phyloP scores from a whole-genome alignment of 768 basidiomycete genomes.

The Lanmaoa pseudosensibilis region DNA sequence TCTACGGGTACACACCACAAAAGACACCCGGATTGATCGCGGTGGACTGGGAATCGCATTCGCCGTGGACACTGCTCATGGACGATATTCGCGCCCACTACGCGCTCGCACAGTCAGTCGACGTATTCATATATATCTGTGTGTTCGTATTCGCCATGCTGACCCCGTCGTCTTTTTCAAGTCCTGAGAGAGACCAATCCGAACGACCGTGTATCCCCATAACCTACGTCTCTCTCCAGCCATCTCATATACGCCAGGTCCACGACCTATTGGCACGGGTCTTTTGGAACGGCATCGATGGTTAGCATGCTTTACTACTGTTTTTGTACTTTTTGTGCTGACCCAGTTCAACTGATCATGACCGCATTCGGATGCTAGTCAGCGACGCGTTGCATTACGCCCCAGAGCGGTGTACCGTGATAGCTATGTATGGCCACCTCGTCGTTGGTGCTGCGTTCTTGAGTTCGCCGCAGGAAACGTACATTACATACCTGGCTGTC shows the following conservation, averaged over 20 bases:
- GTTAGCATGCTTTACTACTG: slow-evolving; percentile 36
- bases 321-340: background rate
- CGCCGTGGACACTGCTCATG: slow-evolving; percentile 80
- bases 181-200: slow-evolving; percentile 53
- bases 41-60: slow-evolving; percentile 68
- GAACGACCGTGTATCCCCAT: slow-evolving; percentile 52
- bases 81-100: slow-evolving; percentile 68
- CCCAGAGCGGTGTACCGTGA: slow-evolving; percentile 73
- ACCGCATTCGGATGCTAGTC: slow-evolving; percentile 46
- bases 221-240: slow-evolving; percentile 58
- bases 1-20: slow-evolving; percentile 43
- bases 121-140: background rate
- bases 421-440: slow-evolving; percentile 67
- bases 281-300: slow-evolving; percentile 80
- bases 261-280: slow-evolving; percentile 65
- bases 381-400: slow-evolving; percentile 65
- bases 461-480: slow-evolving; percentile 77
- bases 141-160: background rate
- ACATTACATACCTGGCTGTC: slow-evolving; percentile 81
- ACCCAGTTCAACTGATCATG: slow-evolving; percentile 2
- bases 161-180: slow-evolving; percentile 26
- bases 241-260: slow-evolving; percentile 63
- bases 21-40: slow-evolving; percentile 44
- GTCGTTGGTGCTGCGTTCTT: slow-evolving; percentile 76
- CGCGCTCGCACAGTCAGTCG: slow-evolving; percentile 52